These are phyloP conservation scores for Chlamydomonas sp. DNA, from an alignment of 139 green algal genomes.

Conservation along the genomic window DNA sequence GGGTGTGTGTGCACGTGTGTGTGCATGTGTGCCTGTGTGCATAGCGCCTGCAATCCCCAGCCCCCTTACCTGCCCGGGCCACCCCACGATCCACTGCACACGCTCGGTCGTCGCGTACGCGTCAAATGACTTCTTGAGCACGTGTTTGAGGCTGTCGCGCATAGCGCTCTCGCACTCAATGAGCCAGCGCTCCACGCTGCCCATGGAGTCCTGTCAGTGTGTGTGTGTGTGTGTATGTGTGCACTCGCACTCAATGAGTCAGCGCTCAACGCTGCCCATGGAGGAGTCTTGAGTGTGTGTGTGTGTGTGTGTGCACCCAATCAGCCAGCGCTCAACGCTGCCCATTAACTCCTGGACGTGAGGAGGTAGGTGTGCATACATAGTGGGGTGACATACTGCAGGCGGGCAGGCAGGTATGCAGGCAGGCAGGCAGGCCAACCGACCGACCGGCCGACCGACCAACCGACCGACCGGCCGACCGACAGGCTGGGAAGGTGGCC, in stretches of 20 bases:
- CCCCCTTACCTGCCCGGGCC: conserved; percentile 50
- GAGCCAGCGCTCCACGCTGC: conserved; percentile 73
- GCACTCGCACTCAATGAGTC: conserved; percentile 69
- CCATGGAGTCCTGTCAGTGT: conserved; percentile 25
- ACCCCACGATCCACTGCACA: conserved; percentile 45
- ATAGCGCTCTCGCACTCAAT: conserved; percentile 69
- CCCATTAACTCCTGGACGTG: no score
- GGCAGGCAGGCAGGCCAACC: no score
- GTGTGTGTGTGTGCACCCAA: conserved; percentile 65
- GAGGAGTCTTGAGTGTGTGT: conserved; percentile 34
- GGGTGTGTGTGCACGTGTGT: no score
- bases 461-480: no score
- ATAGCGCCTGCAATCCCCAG: no score
- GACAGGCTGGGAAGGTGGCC: no score
- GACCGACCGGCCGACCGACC: no score
- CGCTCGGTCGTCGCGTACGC: conserved; percentile 49
- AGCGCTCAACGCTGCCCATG: conserved; percentile 64
- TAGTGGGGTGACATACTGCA: no score
- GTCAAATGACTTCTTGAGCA: conserved; percentile 36
- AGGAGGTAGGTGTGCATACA: no score
- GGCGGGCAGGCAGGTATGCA: no score
- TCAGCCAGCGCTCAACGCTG: conserved; percentile 70
- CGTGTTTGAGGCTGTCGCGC: conserved; percentile 47
- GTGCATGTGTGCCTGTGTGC: no score
- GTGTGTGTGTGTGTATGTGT: conserved; percentile 57